Evolutionary conservation across 768 basidiomycete species (phyloP), one percentile per base, ranked within the genome.

Genomic region (Amanita muscaria): DNA sequence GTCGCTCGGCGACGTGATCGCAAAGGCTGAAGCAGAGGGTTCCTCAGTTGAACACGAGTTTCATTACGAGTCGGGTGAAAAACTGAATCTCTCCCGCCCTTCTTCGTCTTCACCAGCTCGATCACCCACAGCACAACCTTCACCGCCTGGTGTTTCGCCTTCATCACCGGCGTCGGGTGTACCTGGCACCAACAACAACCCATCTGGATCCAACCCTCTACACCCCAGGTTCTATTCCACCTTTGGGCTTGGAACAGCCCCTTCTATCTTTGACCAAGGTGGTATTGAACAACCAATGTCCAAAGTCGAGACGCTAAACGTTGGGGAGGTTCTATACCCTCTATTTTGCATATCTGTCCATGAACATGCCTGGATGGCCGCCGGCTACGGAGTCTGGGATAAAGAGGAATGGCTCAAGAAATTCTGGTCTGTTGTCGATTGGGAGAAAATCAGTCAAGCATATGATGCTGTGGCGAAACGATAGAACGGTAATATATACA

Each of bases 351-450:
- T 91, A 40, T 79, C 80, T 33, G 76, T 88, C 4, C 76, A 90
- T 53, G 88, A 91, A 60, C 90, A 89, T 52, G 82, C 83, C 21
- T 94, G 89, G 88, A 69, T 94, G 56, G 69, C 71, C 39, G 81
- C 84, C 16, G 87, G 85, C 30, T 90, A 83, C 51, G 90, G 90
- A 4, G 76, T 94, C 4, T 91, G 88, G 87, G 90, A 91, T 19
- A 87, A 88, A 63, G 88, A 93, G 59, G 74, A 74, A 53, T 94
- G 89, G 73, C 58, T 93, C 57, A 76, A 72, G 54, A 73, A 80
- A 57, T 90, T 92, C 64, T 94, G 89, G 88, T 69, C 67, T 8
- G 84, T 83, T 16, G 61, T 93, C 42, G 72, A 94, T 59, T 94
- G 90, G 90, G 53, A 63, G 30, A 77, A 74, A 56, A 76, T 85